Conservation (phyloP, 176 grass and related monocot genomes). For the Carex scoparia region DNA sequence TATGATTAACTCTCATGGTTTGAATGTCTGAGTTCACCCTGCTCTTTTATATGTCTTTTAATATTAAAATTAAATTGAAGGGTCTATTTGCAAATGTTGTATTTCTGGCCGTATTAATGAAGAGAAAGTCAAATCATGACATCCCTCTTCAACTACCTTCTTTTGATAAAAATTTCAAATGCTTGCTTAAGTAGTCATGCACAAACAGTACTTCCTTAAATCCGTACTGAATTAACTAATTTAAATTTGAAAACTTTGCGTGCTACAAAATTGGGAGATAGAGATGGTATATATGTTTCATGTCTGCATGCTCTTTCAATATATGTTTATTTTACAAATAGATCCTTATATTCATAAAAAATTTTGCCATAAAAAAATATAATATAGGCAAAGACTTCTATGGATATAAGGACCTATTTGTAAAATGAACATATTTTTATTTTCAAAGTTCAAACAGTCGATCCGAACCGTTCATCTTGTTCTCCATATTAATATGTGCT, state of each 20-base stretch:
- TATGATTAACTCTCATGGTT: too few species aligned
- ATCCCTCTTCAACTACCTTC: background rate
- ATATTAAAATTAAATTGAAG: conserved; percentile 9
- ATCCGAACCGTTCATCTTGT: too few species aligned
- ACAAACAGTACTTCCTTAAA: conserved; percentile 7
- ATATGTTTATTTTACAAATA: too few species aligned
- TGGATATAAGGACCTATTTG: too few species aligned
- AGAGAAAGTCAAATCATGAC: background rate
- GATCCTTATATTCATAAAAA: too few species aligned
- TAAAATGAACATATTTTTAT: too few species aligned
- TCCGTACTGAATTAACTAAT: conserved; percentile 8
- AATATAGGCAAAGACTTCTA: too few species aligned
- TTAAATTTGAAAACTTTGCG: background rate
- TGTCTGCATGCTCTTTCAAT: background rate
- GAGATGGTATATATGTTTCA: background rate
- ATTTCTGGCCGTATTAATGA: background rate
- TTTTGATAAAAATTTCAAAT: background rate
- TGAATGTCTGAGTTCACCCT: too few species aligned
- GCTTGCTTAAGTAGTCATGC: conserved; percentile 29
- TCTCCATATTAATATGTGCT: too few species aligned
- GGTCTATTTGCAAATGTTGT: background rate
- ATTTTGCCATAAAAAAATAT: too few species aligned
- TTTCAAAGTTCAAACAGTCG: too few species aligned
- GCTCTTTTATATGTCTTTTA: background rate
- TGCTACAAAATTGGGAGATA: conserved; percentile 2